Evolutionary conservation across 345 rosid genomes (phyloP).

Genomic region (Lenwebbia sp.): DNA sequence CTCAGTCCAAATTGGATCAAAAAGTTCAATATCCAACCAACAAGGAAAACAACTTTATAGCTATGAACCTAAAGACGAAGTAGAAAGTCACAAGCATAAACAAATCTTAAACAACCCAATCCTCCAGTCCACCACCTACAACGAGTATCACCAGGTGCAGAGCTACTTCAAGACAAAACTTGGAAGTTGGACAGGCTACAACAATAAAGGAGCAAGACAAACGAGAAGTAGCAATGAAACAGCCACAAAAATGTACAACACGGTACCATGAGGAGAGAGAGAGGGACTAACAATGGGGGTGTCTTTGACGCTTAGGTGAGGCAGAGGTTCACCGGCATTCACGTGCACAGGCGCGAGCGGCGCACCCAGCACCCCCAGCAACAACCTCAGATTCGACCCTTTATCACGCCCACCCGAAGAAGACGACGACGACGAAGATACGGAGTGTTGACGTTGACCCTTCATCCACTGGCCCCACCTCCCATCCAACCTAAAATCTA

Average conservation of each 20-base stretch:
- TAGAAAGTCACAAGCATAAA: not conserved
- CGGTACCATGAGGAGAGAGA: not conserved
- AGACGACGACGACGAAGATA: conserved; percentile 1
- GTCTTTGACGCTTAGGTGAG: conserved; percentile 32
- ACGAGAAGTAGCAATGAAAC: not conserved
- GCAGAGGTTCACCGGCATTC: conserved; percentile 16
- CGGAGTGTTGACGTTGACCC: conserved; percentile 9
- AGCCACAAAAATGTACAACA: not conserved
- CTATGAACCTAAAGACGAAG: not conserved
- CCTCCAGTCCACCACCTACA: not conserved
- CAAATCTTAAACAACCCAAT: not conserved
- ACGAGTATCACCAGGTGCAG: not conserved
- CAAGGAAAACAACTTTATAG: not conserved
- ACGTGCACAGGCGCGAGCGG: conserved; percentile 37
- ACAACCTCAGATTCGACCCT: conserved; percentile 26
- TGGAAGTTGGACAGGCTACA: not conserved
- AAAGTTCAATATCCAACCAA: not conserved
- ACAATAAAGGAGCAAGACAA: not conserved
- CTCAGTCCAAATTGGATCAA: not conserved
- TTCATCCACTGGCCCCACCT: conserved; percentile 31
- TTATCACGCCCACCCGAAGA: not conserved
- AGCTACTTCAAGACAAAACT: not conserved
- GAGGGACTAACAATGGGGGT: conserved; percentile 23
- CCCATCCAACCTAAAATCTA: conserved; percentile 17
- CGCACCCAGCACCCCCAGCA: conserved; percentile 29